Evolutionary conservation across 169 alveolate genomes (phyloP).

Genomic region (Babesia caballi): DNA sequence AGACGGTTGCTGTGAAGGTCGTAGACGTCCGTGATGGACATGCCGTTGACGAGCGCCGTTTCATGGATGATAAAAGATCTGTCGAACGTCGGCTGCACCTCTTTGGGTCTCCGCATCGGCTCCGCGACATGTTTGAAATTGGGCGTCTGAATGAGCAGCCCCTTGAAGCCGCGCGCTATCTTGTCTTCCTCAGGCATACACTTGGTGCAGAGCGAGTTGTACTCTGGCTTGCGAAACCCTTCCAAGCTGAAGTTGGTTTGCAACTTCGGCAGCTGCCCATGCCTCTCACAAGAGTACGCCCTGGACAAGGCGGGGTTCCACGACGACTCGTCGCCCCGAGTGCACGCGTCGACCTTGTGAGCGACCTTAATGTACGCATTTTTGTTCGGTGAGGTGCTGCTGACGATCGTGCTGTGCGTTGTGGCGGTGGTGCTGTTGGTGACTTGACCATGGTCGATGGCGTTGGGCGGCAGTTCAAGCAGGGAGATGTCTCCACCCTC

Average conservation of each 20-base stretch:
- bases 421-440: conserved; percentile 1
- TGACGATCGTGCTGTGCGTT: conserved; percentile 5
- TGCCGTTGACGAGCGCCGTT: conserved; percentile 67
- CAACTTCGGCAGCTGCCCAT: neutral
- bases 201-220: conserved; percentile 66
- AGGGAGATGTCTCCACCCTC: conserved; percentile 15
- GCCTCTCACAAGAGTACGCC: conserved; percentile 9
- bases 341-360: neutral
- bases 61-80: conserved; percentile 71
- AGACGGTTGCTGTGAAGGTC: conserved; percentile 76
- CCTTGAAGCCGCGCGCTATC: conserved; percentile 55
- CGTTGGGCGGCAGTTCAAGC: conserved; percentile 31
- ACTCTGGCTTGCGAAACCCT: conserved; percentile 22
- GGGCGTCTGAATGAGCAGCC: conserved; percentile 49
- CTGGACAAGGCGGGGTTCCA: conserved; percentile 17
- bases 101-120: neutral
- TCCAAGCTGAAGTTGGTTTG: conserved; percentile 2
- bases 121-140: conserved; percentile 10
- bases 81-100: conserved; percentile 66
- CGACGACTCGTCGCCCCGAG: neutral
- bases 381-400: conserved; percentile 6
- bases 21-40: conserved; percentile 79
- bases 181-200: conserved; percentile 65
- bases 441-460: conserved; percentile 18
- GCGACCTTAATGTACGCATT: neutral